phyloP scores from a whole-genome alignment of 1,284 basidiomycete genomes.

The Trametes pubescens region DNA sequence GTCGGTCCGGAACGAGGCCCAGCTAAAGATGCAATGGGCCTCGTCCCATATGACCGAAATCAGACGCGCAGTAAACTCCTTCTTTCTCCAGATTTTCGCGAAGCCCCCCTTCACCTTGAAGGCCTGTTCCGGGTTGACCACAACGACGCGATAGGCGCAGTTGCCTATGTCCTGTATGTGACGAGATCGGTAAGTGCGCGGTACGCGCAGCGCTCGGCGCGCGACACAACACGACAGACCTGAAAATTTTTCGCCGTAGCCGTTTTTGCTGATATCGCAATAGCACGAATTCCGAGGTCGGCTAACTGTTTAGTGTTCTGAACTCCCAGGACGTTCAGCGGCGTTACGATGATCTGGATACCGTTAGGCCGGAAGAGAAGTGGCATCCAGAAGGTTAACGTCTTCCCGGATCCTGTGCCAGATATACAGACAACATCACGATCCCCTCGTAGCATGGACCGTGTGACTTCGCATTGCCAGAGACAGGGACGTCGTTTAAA shows the following conservation, averaged over 20 bases:
- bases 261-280: slow-evolving; percentile 35
- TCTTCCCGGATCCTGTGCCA: slow-evolving; percentile 41
- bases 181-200: too few species aligned
- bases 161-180: slow-evolving; percentile 40
- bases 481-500: slow-evolving; percentile 25
- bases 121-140: slow-evolving; percentile 45
- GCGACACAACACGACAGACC: slow-evolving; percentile 22
- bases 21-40: slow-evolving; percentile 47
- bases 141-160: slow-evolving; percentile 40
- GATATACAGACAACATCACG: slow-evolving; percentile 37
- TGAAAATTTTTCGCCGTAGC: slow-evolving; percentile 31
- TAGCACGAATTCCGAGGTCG: slow-evolving; percentile 25
- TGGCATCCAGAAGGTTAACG: slow-evolving; percentile 43
- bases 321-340: slow-evolving; percentile 39
- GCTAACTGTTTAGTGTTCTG: slow-evolving; percentile 34
- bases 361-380: slow-evolving; percentile 38
- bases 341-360: slow-evolving; percentile 39
- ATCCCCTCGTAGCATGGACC: slow-evolving; percentile 18
- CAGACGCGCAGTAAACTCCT: slow-evolving; percentile 35
- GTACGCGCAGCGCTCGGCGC: background rate
- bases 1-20: slow-evolving; percentile 45
- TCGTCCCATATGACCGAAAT: slow-evolving; percentile 47
- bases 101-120: slow-evolving; percentile 36
- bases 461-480: slow-evolving; percentile 33
- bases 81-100: slow-evolving; percentile 39